These are phyloP conservation scores for Metarhizium brunneum DNA, from an alignment of 2,329 filamentous ascomycete species.

Conservation along the genomic window DNA sequence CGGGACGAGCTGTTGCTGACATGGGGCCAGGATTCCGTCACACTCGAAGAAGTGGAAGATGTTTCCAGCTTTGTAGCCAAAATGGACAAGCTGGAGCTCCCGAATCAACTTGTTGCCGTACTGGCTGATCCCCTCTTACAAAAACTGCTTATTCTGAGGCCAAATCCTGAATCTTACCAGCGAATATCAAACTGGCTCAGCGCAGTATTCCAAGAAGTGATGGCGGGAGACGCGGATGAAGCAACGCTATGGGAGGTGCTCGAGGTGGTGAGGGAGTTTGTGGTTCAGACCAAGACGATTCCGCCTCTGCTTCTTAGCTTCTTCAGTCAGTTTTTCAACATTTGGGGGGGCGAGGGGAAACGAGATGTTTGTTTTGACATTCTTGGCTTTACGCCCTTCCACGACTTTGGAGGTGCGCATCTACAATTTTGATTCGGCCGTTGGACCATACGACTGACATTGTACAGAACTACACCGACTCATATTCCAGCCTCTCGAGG, in stretches of 20 bases:
- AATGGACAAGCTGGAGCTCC: slow-evolving; percentile 70
- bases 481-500: slow-evolving; percentile 44
- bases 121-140: slow-evolving; percentile 69
- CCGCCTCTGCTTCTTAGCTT: slow-evolving; percentile 40
- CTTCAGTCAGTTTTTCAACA: slow-evolving; percentile 41
- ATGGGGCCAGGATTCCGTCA: slow-evolving; percentile 45
- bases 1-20: background rate
- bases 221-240: slow-evolving; percentile 40
- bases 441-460: background rate
- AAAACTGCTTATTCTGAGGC: slow-evolving; percentile 61
- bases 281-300: slow-evolving; percentile 43
- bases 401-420: slow-evolving; percentile 43
- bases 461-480: slow-evolving; percentile 37
- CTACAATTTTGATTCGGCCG: background rate
- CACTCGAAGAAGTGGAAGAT: slow-evolving; percentile 69
- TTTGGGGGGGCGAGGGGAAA: slow-evolving; percentile 54
- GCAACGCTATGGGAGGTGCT: slow-evolving; percentile 44
- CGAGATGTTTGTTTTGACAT: slow-evolving; percentile 47
- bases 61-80: slow-evolving; percentile 60
- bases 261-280: slow-evolving; percentile 46
- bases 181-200: slow-evolving; percentile 52
- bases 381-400: slow-evolving; percentile 44
- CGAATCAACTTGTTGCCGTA: slow-evolving; percentile 72
- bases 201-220: slow-evolving; percentile 45
- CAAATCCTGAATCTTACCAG: slow-evolving; percentile 39